Evolutionary conservation across 2,329 filamentous ascomycete species (phyloP).

Genomic region (Fusarium avenaceum): DNA sequence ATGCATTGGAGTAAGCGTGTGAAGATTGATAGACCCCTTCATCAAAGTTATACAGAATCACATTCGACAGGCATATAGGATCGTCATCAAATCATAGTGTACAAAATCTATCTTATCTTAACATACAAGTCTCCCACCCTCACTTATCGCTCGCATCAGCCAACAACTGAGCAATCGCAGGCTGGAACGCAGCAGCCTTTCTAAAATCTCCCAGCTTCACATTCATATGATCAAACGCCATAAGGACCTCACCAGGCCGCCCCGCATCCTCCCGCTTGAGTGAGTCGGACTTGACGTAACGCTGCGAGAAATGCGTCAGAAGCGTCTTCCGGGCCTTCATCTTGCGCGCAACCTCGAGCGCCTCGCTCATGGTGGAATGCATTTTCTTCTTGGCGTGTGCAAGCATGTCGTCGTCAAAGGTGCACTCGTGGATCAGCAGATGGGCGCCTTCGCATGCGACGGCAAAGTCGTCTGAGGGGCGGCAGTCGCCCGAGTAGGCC

Average conservation of each 20-base stretch:
- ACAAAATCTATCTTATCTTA: conserved; percentile 1
- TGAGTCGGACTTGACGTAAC: conserved; percentile 78
- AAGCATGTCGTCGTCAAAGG: conserved; percentile 87
- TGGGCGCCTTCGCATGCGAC: conserved; percentile 80
- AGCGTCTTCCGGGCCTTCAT: conserved; percentile 87
- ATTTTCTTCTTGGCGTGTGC: conserved; percentile 88
- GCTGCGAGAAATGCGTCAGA: conserved; percentile 94
- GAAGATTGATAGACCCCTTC: no score
- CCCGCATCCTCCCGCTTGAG: conserved; percentile 53
- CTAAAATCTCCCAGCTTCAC: conserved; percentile 78
- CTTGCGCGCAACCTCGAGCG: conserved; percentile 78
- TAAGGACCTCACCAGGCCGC: conserved; percentile 64
- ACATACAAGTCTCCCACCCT: conserved; percentile 10
- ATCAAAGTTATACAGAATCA: background rate
- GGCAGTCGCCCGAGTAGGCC: conserved; percentile 94
- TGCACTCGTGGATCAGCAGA: conserved; percentile 93
- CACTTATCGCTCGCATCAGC: conserved; percentile 31
- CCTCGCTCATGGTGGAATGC: conserved; percentile 90
- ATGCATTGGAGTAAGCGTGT: no score
- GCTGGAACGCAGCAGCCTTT: conserved; percentile 64
- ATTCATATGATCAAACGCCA: conserved; percentile 85
- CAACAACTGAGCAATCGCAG: conserved; percentile 44
- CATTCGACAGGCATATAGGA: background rate
- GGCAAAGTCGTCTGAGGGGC: conserved; percentile 79
- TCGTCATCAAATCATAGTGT: background rate